Percentiles rank a stretch among this genome's conserved stretches.
Conservation (phyloP, 2,329 filamentous ascomycete genomes). For the Colletotrichum sp. region DNA sequence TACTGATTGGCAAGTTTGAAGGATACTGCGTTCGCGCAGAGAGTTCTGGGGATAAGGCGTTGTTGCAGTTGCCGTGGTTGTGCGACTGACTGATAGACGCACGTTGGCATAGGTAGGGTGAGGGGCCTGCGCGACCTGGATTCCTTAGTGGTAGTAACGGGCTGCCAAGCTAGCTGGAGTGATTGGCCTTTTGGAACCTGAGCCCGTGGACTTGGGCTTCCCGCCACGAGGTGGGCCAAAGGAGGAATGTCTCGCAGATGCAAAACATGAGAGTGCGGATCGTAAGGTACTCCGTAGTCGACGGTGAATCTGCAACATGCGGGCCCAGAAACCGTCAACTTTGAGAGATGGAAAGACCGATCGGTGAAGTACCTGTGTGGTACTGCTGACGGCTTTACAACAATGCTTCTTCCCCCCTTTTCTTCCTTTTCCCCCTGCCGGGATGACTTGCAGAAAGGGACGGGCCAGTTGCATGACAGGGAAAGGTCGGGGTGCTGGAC, state of each 20-base stretch:
- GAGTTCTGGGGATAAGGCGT: background rate
- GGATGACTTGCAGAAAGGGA: slow-evolving; percentile 15
- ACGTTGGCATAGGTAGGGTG: background rate
- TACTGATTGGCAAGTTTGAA: background rate
- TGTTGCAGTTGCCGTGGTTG: background rate
- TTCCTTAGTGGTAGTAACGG: background rate
- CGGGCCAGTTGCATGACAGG: background rate
- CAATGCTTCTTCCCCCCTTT: background rate
- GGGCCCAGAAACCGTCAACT: background rate
- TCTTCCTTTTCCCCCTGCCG: background rate
- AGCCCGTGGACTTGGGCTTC: background rate
- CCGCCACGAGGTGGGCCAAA: background rate
- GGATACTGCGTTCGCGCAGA: background rate
- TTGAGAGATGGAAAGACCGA: background rate
- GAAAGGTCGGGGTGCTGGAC: background rate
- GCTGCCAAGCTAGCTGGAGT: background rate
- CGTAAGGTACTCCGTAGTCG: background rate
- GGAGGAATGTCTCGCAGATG: slow-evolving; percentile 3
- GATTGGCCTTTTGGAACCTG: background rate
- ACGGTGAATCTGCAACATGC: slow-evolving; percentile 11
- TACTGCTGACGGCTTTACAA: background rate
- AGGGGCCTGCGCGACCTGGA: background rate
- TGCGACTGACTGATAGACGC: background rate
- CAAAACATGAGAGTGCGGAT: background rate
- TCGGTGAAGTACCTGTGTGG: background rate